Evolutionary conservation across 768 basidiomycete species (phyloP), one percentile per base, ranked within the genome.

Genomic region (Sutorius australiensis): DNA sequence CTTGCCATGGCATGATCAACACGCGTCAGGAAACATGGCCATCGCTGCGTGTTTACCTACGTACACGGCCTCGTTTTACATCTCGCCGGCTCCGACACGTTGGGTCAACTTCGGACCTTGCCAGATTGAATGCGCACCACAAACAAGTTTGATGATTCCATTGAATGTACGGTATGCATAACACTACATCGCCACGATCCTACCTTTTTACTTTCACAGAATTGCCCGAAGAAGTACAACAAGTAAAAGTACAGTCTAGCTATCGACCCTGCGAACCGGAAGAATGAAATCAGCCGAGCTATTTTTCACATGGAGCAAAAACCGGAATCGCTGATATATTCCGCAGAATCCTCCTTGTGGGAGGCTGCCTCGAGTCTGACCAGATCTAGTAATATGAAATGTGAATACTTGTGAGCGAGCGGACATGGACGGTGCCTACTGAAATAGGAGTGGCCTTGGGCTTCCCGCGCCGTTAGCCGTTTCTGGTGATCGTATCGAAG

Each of bases 401-500:
- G 58, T 61, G 39, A 50, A 56, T 41, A 49, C 46, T 31, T 24
- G 51, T 34, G 52, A 54, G 49, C 53, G 51, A 58, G 53, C 58
- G 56, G 56, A 61, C 51, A 56, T 61, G 47, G 58, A 64, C 64
- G 42, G n/a, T 42, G 48, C 68, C 24, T 54, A 80, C 80, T 81
- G 66, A 87, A 87, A 72, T 81, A 87, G 49, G 81, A 74, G 67
- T 87, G 85, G 48, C 73, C 73, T 71, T 83, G 82, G 33, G 82
- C 81, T 68, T 88, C 86, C 57, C 74, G 74, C 39, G 86, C 84
- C 14, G 86, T 86, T 34, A 84, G 72, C 57, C 86, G 73, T 62
- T 84, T 81, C 61, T 79, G 80, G 62, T 87, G 86, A 61, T 87
- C 86, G 66, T 86, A 88, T 55, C 77, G 75, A 62, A 86, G 70